Evolutionary conservation across 768 basidiomycete genomes (phyloP), one percentile per base, ranked within the genome.

Genomic region (Podaxis sp.): DNA sequence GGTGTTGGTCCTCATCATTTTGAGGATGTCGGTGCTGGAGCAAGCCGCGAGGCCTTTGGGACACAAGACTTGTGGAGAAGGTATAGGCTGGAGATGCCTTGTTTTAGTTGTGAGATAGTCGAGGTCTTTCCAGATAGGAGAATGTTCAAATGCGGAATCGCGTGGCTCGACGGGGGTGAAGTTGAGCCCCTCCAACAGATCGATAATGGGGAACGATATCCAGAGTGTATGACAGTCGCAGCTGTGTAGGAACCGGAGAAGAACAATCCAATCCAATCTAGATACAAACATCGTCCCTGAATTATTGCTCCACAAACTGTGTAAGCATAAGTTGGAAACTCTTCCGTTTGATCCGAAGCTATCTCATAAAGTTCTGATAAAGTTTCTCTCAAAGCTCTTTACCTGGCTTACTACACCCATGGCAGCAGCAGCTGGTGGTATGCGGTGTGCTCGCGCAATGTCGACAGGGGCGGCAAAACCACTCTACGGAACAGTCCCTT

Each of bases 81-180:
- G 44, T 87, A 87, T 65, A 74, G 66, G 36, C 76, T 86, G 1
- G 72, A 71, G 47, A 73, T 76, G 0, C 75, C 79, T 16, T 82
- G 79, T 5, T 80, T 86, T 66, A 71, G 76, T 42, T 80, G 82
- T 62, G 82, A 84, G 54, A 86, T 87, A 46, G 66, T 80, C 55
- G 86, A 87, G 60, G 78, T 82, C 4, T 87, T 87, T 66, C 79
- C 81, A 1, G 80, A 83, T 48, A 70, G 86, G 32, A 76, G 81
- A 10, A 86, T 87, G 84, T 87, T 87, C 63, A 65, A 68, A 11
- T 65, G 64, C 5, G 82, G 82, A 14, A 74, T 77, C 40, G 67
- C 72, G 5, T 85, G 84, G 84, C 71, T 85, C 9, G 69, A 53
- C 42, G 16, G 9, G 14, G 4, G n/a, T 16, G 42, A 44, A 6